A percentile compares a stretch with the other conserved stretches of the same genome.
phyloP scores from a whole-genome alignment of 768 basidiomycete species.

The Leucosporidium creatinivorum region DNA sequence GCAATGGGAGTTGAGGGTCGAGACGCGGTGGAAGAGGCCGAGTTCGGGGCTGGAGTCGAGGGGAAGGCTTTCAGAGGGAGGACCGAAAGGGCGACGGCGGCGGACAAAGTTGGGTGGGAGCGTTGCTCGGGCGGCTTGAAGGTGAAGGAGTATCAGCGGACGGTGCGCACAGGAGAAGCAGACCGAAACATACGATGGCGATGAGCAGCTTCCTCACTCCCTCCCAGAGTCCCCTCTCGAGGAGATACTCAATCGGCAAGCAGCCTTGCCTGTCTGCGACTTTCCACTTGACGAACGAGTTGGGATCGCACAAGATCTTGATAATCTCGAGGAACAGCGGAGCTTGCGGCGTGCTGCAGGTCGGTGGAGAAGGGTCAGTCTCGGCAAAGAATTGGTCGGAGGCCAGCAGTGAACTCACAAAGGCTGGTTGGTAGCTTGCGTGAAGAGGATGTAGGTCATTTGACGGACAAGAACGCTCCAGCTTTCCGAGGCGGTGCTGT shows the following conservation, averaged over 20 bases:
- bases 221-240: slow-evolving; percentile 2
- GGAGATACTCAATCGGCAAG: neutral
- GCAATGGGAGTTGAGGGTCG: neutral
- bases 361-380: neutral
- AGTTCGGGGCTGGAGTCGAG: neutral
- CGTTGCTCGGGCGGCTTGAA: neutral
- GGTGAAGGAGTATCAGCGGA: neutral
- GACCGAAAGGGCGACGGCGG: slow-evolving; percentile 12
- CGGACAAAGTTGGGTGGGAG: slow-evolving; percentile 11
- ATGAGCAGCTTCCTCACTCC: neutral
- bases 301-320: slow-evolving; percentile 22
- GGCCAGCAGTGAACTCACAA: slow-evolving; percentile 9
- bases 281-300: slow-evolving; percentile 10
- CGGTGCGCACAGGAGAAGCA: no score
- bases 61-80: slow-evolving; percentile 22
- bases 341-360: slow-evolving; percentile 10
- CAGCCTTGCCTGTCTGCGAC: neutral
- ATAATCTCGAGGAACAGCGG: slow-evolving; percentile 28
- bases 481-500: neutral
- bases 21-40: no score
- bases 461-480: slow-evolving; percentile 7
- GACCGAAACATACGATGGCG: neutral
- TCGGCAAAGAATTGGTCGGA: no score
- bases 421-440: neutral
- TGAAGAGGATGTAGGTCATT: slow-evolving; percentile 9